Base-by-base conservation (phyloP, 441 rosid species). In the Populus trichocarpa region DNA sequence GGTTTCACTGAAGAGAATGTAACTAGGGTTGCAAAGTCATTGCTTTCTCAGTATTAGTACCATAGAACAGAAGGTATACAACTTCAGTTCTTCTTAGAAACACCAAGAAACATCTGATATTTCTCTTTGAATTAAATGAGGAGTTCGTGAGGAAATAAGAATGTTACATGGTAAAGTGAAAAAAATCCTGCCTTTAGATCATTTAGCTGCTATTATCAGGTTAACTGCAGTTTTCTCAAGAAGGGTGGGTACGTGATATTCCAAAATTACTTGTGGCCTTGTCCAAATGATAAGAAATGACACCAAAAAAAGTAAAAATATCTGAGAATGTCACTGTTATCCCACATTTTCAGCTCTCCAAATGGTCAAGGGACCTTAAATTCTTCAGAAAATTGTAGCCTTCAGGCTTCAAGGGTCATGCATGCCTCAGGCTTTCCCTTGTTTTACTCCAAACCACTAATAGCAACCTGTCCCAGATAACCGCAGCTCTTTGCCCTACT, bases 1-100 rank as follows among this genome's bases (percentile, higher is more conserved):
- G 87, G 85, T 65, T 84, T 82, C 22, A 80, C 82, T 0, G 82
- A 72, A 46, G 84, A 75, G 61, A 85, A 82, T 78, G 77, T 80
- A 9, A 76, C 72, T 7, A 64, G 57, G 64, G 74, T 78, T 75
- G 85, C 87, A 12, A 64, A 36, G 73, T 72, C 81, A 59, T 76
- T 85, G 72, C 83, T 80, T 66, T 57, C 13, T 74, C 25, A 77
- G 50, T 25, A 72, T 30, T 18, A 38, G 22, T 35, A 59, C 36
- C 36, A 30, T 20, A 1, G n/a, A 7, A 16, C 35, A 69, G 22
- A 53, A 18, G 22, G 22, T 53, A 53, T 18, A 53, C 61, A 53
- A 11, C 50, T 42, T 42, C 14, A 42, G 11, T 11, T 42, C 53
- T 42, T 42, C 53, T 12, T 13, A 42, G 5, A 42, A 42, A 12